These are phyloP conservation scores for Uromyces viciae-fabae DNA, from an alignment of 1,284 basidiomycete genomes.

Conservation along the genomic window DNA sequence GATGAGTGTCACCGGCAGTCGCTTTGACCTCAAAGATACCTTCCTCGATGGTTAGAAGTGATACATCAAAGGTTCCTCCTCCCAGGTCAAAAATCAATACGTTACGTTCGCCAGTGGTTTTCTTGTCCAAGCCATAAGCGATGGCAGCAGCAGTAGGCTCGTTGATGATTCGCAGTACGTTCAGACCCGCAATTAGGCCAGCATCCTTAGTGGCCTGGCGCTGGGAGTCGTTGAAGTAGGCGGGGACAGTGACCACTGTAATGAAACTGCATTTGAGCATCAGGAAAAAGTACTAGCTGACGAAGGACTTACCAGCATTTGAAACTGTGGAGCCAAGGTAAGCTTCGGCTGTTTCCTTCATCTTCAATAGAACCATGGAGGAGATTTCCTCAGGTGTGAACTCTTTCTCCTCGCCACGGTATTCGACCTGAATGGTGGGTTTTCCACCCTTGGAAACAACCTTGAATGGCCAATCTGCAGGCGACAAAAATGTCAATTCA, in stretches of 20 bases:
- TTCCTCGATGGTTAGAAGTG: constrained; percentile 93
- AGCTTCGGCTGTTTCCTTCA: constrained; percentile 97
- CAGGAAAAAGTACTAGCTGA: background rate
- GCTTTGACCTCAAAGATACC: constrained; percentile 99
- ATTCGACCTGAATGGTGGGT: constrained; percentile 77
- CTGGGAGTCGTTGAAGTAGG: constrained; percentile 97
- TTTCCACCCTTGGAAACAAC: constrained; percentile 72
- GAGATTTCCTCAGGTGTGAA: constrained; percentile 89
- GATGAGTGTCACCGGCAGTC: constrained; percentile 97
- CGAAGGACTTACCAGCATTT: constrained; percentile 79
- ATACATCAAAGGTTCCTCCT: constrained; percentile 99
- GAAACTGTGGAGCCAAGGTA: constrained; percentile 83
- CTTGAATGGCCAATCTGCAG: constrained; percentile 69
- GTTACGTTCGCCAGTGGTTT: constrained; percentile 79
- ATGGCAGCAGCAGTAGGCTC: constrained; percentile 93
- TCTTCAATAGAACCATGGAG: constrained; percentile 94
- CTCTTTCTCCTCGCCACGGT: constrained; percentile 51
- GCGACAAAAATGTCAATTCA: too few relatives aligned
- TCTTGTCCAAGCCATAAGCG: constrained; percentile 85
- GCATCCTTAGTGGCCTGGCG: constrained; percentile 94
- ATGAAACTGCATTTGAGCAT: constrained; percentile 6
- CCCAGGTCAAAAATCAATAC: constrained; percentile 97
- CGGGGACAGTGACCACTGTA: constrained; percentile 64
- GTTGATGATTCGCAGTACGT: constrained; percentile 94
- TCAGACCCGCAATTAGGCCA: constrained; percentile 80